Evolutionary conservation across 2,329 filamentous ascomycete species (phyloP), one percentile per base, ranked within the genome.

Genomic region (Fusarium chuoi): DNA sequence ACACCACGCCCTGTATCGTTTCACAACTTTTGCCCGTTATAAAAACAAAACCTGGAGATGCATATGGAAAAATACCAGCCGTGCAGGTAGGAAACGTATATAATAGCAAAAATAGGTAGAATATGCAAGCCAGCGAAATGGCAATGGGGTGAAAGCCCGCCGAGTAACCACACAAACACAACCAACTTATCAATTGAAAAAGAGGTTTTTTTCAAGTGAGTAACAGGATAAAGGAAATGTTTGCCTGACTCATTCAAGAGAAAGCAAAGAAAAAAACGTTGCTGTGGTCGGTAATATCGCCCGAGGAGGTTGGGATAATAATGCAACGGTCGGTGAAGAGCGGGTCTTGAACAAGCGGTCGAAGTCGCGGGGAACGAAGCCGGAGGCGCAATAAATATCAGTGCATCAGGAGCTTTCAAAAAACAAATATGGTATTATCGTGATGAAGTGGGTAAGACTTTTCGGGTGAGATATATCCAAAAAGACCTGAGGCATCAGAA

Each of bases 341-440:
- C 75, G 76, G 76, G 76, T 77, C 76, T 71, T 74, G 60, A 62
- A 75, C 64, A 64, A 75, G 71, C 68, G 71, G 73, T 76, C 75
- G 72, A 75, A 67, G 57, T 63, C 52, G 45, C 57, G 55, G 69
- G 69, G 66, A 75, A 68, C 62, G 56, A 77, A 64, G 69, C 73
- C 73, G 70, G 68, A 58, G 65, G 57, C 44, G 63, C 51, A 75
- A 69, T 55, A 35, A 68, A 62, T 57, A 61, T 63, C 58, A 72
- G 57, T 62, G 57, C 58, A 68, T 51, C 35, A 58, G 62, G 57
- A 62, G 46, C 49, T 58, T 60, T 48, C 38, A 55, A 59, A 42
- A 63, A 30, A 51, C 56, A 49, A 61, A 67, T 44, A 69, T n/a
- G 36, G 35, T 51, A 52, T 57, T 54, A 41, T 69, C 35, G 72